These are phyloP conservation scores for Psidium guajava DNA, from an alignment of 345 rosid genomes.

Conservation along the genomic window DNA sequence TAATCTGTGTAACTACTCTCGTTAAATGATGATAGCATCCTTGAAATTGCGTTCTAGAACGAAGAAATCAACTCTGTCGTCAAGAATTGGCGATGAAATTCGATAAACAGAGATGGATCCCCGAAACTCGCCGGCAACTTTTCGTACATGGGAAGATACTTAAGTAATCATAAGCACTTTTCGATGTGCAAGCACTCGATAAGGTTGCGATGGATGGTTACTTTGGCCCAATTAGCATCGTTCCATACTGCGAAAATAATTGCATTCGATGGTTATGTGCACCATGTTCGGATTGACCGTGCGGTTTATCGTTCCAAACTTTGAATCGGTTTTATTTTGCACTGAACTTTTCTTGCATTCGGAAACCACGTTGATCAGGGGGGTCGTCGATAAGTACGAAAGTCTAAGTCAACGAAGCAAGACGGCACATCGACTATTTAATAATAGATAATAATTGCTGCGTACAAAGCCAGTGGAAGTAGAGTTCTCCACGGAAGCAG, in stretches of 20 bases:
- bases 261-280: background rate
- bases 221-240: background rate
- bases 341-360: background rate
- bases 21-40: background rate
- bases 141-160: background rate
- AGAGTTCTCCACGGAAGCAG: background rate
- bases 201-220: background rate
- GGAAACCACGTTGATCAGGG: background rate
- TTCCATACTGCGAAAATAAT: background rate
- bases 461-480: background rate
- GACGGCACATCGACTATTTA: background rate
- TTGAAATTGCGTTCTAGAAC: background rate
- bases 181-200: background rate
- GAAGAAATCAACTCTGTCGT: background rate
- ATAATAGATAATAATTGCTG: background rate
- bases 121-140: background rate
- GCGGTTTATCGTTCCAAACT: background rate
- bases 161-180: background rate
- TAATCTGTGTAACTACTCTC: background rate
- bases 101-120: background rate
- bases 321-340: background rate
- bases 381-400: background rate
- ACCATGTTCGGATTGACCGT: background rate
- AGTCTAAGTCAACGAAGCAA: background rate
- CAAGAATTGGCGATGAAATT: background rate